Percentiles rank a stretch among this genome's conserved stretches.
Evolutionary conservation across 179 eudicot species (phyloP).

Genomic region (Actinidia chinensis): DNA sequence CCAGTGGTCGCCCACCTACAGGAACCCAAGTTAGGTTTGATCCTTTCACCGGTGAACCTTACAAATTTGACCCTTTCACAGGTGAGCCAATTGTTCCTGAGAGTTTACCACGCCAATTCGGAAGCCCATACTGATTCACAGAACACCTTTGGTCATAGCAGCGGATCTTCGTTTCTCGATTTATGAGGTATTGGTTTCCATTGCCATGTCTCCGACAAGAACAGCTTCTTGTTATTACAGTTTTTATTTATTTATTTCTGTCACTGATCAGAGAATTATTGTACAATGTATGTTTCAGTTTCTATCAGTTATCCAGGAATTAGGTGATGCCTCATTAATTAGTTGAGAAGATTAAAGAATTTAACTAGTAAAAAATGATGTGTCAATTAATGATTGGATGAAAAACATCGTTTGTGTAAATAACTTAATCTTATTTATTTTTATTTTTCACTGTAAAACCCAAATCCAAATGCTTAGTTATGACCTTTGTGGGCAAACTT

Average conservation of each 20-base stretch:
- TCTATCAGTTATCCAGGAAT: background rate
- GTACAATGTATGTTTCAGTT: background rate
- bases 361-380: no score
- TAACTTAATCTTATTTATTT: no score
- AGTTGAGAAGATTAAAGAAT: no score
- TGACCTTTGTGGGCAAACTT: no score
- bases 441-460: no score
- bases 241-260: background rate
- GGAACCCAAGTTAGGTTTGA: conserved; percentile 62
- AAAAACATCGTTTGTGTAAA: no score
- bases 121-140: conserved; percentile 29
- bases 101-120: conserved; percentile 24
- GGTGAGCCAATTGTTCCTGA: conserved; percentile 72
- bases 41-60: conserved; percentile 72
- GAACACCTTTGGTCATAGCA: background rate
- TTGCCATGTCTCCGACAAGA: background rate
- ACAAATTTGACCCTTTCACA: conserved; percentile 77
- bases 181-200: background rate
- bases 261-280: background rate
- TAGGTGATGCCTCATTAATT: background rate
- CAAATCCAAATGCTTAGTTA: no score
- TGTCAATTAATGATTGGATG: no score
- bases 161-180: background rate
- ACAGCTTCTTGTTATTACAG: background rate
- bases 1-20: conserved; percentile 34